Conservation (phyloP, 352 stramenopile species). For the Phytophthora crassamura region DNA sequence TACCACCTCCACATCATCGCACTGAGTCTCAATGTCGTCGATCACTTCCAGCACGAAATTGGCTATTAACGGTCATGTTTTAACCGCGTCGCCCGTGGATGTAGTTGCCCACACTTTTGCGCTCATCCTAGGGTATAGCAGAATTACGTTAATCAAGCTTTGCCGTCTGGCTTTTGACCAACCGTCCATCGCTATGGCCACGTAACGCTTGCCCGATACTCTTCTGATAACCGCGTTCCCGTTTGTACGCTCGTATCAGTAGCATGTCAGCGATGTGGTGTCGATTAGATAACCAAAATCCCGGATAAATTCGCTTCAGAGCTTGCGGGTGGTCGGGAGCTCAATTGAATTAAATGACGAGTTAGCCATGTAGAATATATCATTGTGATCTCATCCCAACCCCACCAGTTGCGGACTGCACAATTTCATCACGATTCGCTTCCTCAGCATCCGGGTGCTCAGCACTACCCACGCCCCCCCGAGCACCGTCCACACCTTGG, state of each 20-base stretch:
- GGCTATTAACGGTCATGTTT: not conserved
- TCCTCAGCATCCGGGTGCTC: no score
- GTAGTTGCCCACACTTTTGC: not conserved
- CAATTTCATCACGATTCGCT: no score
- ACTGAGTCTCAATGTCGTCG: not conserved
- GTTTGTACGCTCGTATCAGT: no score
- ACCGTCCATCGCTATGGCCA: not conserved
- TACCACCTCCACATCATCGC: not conserved
- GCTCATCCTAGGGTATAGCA: not conserved
- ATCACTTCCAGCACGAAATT: not conserved
- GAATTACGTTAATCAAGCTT: not conserved
- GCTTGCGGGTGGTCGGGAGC: not conserved
- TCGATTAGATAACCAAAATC: not conserved
- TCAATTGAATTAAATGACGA: not conserved
- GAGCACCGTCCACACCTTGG: no score
- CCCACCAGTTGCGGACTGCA: no score
- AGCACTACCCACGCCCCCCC: no score
- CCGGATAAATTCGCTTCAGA: not conserved
- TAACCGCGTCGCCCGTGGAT: not conserved
- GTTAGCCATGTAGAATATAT: conserved; percentile 1
- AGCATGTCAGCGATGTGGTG: not conserved
- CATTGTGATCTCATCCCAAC: conserved; percentile 8
- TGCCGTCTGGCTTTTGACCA: not conserved
- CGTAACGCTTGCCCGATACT: not conserved
- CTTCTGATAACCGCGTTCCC: no score